These are phyloP conservation scores for Lineolata rhizophorae DNA, from an alignment of 495 filamentous ascomycete species.

Conservation along the genomic window DNA sequence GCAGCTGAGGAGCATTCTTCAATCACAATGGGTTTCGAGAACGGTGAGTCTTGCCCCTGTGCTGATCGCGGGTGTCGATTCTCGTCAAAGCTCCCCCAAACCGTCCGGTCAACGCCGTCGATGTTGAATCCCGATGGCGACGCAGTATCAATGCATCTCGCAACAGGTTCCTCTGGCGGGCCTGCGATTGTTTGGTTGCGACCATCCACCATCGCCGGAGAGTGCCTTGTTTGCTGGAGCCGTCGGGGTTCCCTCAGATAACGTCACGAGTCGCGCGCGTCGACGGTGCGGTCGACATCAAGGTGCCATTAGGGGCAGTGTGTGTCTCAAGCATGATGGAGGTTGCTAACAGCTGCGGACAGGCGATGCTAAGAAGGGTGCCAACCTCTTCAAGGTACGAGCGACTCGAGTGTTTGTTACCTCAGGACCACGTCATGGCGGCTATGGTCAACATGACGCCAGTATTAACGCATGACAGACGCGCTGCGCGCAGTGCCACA, in stretches of 20 bases:
- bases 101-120: not conserved
- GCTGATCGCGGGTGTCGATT: not conserved
- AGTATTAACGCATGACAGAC: conserved; percentile 29
- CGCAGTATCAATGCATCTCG: not conserved
- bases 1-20: not conserved
- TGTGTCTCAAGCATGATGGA: too few species aligned
- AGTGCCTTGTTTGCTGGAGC: too few species aligned
- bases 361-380: conserved; percentile 95
- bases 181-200: too few species aligned
- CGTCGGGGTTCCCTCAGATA: too few species aligned
- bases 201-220: too few species aligned
- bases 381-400: conserved; percentile 81
- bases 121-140: not conserved
- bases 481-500: conserved; percentile 97
- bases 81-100: not conserved
- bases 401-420: too few species aligned
- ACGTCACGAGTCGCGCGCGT: too few species aligned
- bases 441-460: not conserved
- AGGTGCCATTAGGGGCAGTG: too few species aligned
- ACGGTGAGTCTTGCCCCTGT: conserved; percentile 7
- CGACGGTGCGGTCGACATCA: too few species aligned
- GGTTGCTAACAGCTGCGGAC: too few species aligned
- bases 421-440: not conserved
- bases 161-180: conserved; percentile 14
- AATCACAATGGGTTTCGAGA: conserved; percentile 13